Conservation (phyloP, 495 filamentous ascomycete genomes). For the Talaromyces proteolyticus region DNA sequence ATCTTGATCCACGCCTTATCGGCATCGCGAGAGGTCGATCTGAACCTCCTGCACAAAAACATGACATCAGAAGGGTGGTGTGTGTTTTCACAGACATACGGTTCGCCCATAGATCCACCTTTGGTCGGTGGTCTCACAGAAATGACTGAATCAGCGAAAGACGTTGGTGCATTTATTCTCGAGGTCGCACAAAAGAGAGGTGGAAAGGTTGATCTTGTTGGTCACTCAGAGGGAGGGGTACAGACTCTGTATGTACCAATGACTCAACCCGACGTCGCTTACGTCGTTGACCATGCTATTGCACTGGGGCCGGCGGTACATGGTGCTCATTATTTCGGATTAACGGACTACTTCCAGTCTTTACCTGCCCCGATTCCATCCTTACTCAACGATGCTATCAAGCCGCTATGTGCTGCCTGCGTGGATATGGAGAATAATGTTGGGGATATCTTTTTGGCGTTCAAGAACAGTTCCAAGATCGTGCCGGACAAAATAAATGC, state of each 20-base stretch:
- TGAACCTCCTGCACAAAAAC: neutral
- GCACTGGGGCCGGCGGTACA: neutral
- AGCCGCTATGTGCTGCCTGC: neutral
- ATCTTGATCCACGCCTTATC: neutral
- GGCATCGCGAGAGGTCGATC: neutral
- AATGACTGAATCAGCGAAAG: neutral
- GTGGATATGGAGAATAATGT: neutral
- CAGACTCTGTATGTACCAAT: neutral
- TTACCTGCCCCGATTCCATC: neutral
- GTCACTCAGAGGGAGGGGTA: neutral
- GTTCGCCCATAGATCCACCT: neutral
- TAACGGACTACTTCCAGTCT: neutral
- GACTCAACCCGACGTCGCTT: neutral
- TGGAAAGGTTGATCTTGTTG: neutral
- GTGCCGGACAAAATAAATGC: neutral
- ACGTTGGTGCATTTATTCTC: neutral
- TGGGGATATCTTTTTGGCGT: neutral
- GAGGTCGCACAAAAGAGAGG: neutral
- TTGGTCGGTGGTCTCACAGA: neutral
- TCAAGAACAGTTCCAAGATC: neutral
- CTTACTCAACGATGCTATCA: neutral
- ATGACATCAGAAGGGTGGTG: neutral
- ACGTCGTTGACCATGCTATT: neutral
- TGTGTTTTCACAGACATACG: neutral
- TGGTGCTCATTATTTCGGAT: neutral